These are phyloP conservation scores for Pseudocercospora ulei DNA, from an alignment of 2,329 filamentous ascomycete genomes.

Conservation along the genomic window DNA sequence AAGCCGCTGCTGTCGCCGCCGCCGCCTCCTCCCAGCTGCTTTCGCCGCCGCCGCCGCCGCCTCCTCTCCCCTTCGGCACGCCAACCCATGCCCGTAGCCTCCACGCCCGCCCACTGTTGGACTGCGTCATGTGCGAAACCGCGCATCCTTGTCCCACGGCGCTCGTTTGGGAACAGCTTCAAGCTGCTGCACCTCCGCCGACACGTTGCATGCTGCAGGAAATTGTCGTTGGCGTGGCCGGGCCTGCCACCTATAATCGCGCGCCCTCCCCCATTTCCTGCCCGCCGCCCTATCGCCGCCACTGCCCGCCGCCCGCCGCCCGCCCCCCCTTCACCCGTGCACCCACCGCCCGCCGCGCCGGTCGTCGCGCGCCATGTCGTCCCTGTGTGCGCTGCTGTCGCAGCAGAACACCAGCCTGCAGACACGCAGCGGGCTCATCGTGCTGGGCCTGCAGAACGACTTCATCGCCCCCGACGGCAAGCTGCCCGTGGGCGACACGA, in stretches of 20 bases:
- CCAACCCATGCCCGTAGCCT: neutral
- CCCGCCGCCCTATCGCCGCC: too few species aligned
- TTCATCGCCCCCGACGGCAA: slow-evolving; percentile 62
- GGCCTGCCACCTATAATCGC: slow-evolving; percentile 8
- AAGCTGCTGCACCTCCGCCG: slow-evolving; percentile 17
- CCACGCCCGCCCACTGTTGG: slow-evolving; percentile 1
- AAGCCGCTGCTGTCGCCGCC: too few species aligned
- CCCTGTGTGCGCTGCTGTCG: slow-evolving; percentile 39
- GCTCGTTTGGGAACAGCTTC: slow-evolving; percentile 14
- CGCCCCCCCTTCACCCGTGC: too few species aligned
- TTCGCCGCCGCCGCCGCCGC: neutral
- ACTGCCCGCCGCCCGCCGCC: too few species aligned
- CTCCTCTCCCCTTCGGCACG: neutral
- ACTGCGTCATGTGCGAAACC: slow-evolving; percentile 6
- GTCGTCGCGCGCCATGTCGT: too few species aligned
- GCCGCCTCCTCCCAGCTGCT: too few species aligned
- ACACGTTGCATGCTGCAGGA: slow-evolving; percentile 19
- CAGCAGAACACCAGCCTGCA: slow-evolving; percentile 45
- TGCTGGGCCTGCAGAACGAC: slow-evolving; percentile 85
- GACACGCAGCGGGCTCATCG: slow-evolving; percentile 60
- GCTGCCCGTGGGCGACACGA: slow-evolving; percentile 53
- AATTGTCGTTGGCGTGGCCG: slow-evolving; percentile 16
- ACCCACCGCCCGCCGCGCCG: too few species aligned
- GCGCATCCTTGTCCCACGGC: slow-evolving; percentile 17
- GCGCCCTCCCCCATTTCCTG: too few species aligned